Base-by-base conservation (phyloP, 1,284 basidiomycete species). In the Cerrena zonata region DNA sequence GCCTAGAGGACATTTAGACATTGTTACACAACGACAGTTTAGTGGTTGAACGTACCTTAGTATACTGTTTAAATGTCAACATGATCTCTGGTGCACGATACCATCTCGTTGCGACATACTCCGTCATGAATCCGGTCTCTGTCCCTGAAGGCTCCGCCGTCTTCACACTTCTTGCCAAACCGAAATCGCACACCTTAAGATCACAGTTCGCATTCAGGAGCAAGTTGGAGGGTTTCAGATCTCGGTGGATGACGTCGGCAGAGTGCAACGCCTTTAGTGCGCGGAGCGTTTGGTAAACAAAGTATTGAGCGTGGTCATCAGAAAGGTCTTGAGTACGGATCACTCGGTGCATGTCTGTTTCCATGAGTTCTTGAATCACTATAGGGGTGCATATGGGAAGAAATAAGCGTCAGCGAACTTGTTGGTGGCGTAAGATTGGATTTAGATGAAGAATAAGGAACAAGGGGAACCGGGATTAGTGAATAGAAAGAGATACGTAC, bases 171-270 rank as follows among this genome's bases (percentile, higher is more conserved):
- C 91, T 82, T 0, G 94, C 93, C 18, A 95, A 81, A 15, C 93
- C 94, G 69, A 96, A 95, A 65, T 96, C 92, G 66, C 93, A 95
- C 10, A 62, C 91, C 66, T 96, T 96, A 57, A 97, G 81, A 65
- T 97, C 94, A 63, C 94, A 97, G 67, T 97, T 95, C 55, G 92
- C 91, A 62, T 96, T 96, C 49, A 97, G 77, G n/a, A 96, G 80
- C 5, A 96, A 76, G 62, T 97, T 97, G 27, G 92, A 94, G 0
- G 94, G 94, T 69, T 97, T 97, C 58, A 97, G 81, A 69, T 97
- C 94, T 53, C 94, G 87, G 66, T 97, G 94, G 59, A 96, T 88
- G 57, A 97, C 92, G 66, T 94, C 91, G 21, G 94, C 93, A 0
- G 89, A 92, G 65, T 97, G 94, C 3, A 97, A 75, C 0, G 93